Base-by-base conservation (phyloP, 2,329 filamentous ascomycete genomes). In the Penicillium sp. region DNA sequence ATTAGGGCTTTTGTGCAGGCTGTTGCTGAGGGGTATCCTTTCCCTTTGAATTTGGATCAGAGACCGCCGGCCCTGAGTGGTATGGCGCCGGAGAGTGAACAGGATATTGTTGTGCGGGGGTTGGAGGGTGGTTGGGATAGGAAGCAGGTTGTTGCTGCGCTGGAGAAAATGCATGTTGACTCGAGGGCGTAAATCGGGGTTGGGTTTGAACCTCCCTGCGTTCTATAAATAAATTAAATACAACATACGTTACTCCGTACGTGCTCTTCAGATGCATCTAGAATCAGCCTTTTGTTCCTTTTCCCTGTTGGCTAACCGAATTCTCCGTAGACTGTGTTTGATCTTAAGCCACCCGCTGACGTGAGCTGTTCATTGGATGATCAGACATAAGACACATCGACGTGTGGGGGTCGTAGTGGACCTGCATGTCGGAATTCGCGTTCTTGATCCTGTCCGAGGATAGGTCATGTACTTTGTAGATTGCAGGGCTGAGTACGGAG, bases 81-180 rank as follows among this genome's bases (percentile, higher is more conserved):
- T 0, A 85, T 87, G 84, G 83, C 84, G 10, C 84, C 84, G 3
- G 78, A 81, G 65, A 84, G 81, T 59, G 84, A 87, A 71, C 80
- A 85, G 65, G 79, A 83, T 53, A 43, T 85, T 13, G 58, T 86
- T 31, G 45, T 76, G 4, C 73, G 70, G 51, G 81, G 72, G 0
- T 64, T 87, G 54, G 53, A 72, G 41, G 72, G 74, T 45, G 73
- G 69, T 0, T 81, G 75, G 77, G 67, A 61, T 13, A 76, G 63
- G 23, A 67, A 72, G 10, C 63, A 72, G 36, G 71, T 81, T 8
- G 60, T 85, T n/a, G 59, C 55, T 15, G 75, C 75, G 43, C 58
- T 84, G 53, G 66, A 61, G 62, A 62, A 65, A 64, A 72, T 80
- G 69, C 70, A 61, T 47, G 53, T 66, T 27, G 75, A 80, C 52